These are phyloP conservation scores for Boletus reticuloceps DNA, from an alignment of 768 basidiomycete species.

Conservation along the genomic window DNA sequence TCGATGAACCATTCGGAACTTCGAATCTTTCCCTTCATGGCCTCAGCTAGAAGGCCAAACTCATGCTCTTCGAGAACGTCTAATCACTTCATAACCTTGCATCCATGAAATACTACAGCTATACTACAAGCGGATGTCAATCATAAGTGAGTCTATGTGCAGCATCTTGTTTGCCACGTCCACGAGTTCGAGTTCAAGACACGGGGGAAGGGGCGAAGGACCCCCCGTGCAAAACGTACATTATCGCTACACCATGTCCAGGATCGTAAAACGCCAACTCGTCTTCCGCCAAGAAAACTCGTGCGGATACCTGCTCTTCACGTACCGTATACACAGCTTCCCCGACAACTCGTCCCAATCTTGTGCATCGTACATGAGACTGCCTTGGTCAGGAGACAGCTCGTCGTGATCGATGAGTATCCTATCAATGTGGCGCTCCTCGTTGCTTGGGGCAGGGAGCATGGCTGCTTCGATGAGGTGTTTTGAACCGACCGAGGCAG, in stretches of 20 bases:
- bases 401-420: constrained; percentile 25
- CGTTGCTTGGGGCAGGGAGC: constrained; percentile 14
- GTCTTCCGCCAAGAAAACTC: constrained; percentile 24
- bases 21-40: too few species aligned
- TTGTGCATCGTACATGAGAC: constrained; percentile 22
- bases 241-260: constrained; percentile 22
- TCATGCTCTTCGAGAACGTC: too few species aligned
- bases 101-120: too few species aligned
- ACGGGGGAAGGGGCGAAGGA: too few species aligned
- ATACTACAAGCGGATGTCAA: too few species aligned
- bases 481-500: constrained; percentile 8
- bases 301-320: constrained; percentile 21
- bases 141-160: too few species aligned
- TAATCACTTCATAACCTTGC: too few species aligned
- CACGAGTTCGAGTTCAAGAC: too few species aligned
- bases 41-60: too few species aligned
- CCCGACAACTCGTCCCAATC: constrained; percentile 34
- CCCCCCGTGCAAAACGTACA: background rate
- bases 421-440: constrained; percentile 19
- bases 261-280: constrained; percentile 20
- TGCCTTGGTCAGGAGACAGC: background rate
- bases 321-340: constrained; percentile 25
- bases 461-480: constrained; percentile 22
- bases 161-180: too few species aligned
- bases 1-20: too few species aligned